Conservation (phyloP, 1,284 basidiomycete genomes). For the Sphaerobolus stellatus region DNA sequence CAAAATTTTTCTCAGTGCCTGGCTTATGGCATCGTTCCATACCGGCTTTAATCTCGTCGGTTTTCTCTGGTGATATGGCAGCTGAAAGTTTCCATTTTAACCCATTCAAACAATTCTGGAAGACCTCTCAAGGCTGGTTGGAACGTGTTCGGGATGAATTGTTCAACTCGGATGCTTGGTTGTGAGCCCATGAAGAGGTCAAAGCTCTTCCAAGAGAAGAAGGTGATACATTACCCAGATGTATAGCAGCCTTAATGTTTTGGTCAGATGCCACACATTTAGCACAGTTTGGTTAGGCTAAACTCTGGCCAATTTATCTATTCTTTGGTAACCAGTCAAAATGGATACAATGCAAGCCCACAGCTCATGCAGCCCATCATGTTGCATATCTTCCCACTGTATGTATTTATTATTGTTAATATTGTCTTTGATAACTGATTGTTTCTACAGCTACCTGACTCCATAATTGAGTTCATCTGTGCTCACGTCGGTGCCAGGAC, state of each 20-base stretch:
- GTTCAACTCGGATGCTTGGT: slow-evolving; percentile 31
- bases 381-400: slow-evolving; percentile 34
- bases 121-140: not conserved
- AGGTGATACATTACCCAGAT: slow-evolving; percentile 21
- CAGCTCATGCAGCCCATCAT: slow-evolving; percentile 30
- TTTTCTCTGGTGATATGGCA: not conserved
- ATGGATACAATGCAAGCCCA: slow-evolving; percentile 27
- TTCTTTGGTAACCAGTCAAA: slow-evolving; percentile 39
- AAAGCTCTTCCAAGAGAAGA: slow-evolving; percentile 13
- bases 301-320: slow-evolving; percentile 40
- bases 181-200: slow-evolving; percentile 27
- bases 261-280: slow-evolving; percentile 41
- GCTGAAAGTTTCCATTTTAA: slow-evolving; percentile 13
- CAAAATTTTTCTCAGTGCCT: not conserved
- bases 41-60: slow-evolving; percentile 7
- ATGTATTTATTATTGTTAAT: slow-evolving; percentile 16
- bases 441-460: slow-evolving; percentile 21
- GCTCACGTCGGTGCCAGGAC: slow-evolving; percentile 13
- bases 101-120: not conserved
- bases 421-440: slow-evolving; percentile 10
- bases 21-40: slow-evolving; percentile 12
- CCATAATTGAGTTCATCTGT: slow-evolving; percentile 19
- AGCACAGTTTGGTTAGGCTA: slow-evolving; percentile 32
- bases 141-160: slow-evolving; percentile 31
- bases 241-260: slow-evolving; percentile 30